Conservation (phyloP, 192 early-diverging fungal genomes). For the Phlyctochytrium planicorne region DNA sequence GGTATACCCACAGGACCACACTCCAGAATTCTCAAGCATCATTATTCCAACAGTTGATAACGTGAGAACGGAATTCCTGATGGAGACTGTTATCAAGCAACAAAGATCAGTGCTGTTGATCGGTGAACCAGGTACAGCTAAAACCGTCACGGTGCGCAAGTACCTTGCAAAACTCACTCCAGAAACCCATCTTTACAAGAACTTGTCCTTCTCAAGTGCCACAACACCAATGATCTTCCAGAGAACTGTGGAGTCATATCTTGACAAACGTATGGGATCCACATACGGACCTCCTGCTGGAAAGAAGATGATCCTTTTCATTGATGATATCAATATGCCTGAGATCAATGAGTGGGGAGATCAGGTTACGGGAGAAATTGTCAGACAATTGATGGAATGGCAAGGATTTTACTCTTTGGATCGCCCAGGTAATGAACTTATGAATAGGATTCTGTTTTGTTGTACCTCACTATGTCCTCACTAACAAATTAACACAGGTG, state of each 20-base stretch:
- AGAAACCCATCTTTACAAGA: conserved; percentile 62
- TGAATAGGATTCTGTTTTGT: neutral
- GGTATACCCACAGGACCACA: conserved; percentile 54
- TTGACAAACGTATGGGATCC: conserved; percentile 66
- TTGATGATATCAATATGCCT: conserved; percentile 69
- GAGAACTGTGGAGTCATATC: conserved; percentile 61
- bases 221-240: conserved; percentile 68
- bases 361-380: conserved; percentile 62
- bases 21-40: conserved; percentile 65
- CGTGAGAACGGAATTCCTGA: conserved; percentile 59
- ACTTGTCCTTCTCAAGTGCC: conserved; percentile 59
- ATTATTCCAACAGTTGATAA: conserved; percentile 68
- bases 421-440: conserved; percentile 41
- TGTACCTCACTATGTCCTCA: neutral
- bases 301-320: conserved; percentile 65
- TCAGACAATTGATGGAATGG: conserved; percentile 63
- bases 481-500: conserved; percentile 30
- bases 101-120: conserved; percentile 57
- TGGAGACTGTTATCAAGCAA: conserved; percentile 59
- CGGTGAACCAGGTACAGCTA: conserved; percentile 65
- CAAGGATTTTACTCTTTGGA: conserved; percentile 67
- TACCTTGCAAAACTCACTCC: conserved; percentile 59
- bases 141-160: conserved; percentile 61
- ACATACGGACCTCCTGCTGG: conserved; percentile 67
- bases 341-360: conserved; percentile 73